These are phyloP conservation scores for Capsicum baccatum DNA, from an alignment of 257 asterid species.

Conservation along the genomic window DNA sequence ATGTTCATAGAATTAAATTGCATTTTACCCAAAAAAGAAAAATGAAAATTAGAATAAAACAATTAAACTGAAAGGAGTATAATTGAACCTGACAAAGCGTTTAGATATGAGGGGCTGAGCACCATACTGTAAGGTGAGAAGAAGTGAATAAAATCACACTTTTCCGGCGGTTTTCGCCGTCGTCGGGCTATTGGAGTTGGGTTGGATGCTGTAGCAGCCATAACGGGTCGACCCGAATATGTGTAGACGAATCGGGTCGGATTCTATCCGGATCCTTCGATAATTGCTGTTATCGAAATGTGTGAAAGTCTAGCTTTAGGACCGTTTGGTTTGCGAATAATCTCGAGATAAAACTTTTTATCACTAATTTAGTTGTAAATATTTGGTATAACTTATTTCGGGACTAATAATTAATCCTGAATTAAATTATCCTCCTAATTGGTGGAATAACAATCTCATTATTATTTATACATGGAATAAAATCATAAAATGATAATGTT, in stretches of 20 bases:
- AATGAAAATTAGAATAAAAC: not conserved
- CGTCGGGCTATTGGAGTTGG: constrained; percentile 36
- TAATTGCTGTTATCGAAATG: not conserved
- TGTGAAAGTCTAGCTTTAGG: not conserved
- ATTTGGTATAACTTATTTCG: too few relatives aligned
- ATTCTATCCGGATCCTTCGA: not conserved
- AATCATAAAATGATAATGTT: too few relatives aligned
- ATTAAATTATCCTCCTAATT: too few relatives aligned
- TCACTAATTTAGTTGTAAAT: too few relatives aligned
- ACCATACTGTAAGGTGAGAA: constrained; percentile 68
- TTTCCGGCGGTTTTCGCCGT: constrained; percentile 40
- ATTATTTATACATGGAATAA: too few relatives aligned
- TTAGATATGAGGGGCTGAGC: constrained; percentile 91
- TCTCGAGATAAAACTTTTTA: too few relatives aligned
- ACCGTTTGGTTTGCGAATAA: too few relatives aligned
- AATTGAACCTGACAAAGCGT: constrained; percentile 72
- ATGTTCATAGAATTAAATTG: not conserved
- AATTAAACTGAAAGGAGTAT: not conserved
- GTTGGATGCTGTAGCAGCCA: constrained; percentile 53
- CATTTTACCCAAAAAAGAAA: not conserved
- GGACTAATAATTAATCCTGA: too few relatives aligned
- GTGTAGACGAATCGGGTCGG: not conserved
- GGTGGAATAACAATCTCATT: too few relatives aligned
- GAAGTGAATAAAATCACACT: constrained; percentile 76
- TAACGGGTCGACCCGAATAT: constrained; percentile 48